Base-by-base conservation (phyloP, 2,329 filamentous ascomycete genomes). In the Ophiocordyceps sinensis region DNA sequence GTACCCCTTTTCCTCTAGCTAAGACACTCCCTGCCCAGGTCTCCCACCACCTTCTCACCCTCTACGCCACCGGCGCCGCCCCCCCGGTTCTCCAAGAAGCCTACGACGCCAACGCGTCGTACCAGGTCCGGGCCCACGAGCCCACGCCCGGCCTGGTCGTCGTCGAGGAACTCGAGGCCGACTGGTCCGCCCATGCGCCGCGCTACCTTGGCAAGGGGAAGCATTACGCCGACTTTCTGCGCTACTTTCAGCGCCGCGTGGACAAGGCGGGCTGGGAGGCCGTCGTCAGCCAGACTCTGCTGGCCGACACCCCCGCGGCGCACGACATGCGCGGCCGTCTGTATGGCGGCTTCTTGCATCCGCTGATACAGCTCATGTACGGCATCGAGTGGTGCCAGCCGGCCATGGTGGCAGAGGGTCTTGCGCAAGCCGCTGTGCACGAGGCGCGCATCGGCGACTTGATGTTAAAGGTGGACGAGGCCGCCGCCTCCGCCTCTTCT, bases 301-400 rank as follows among this genome's bases (percentile, higher is more conserved):
- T 94, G 53, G 67, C 71, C 3, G 73, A 72, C 2, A 73, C 79
- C 42, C 71, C 79, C 42, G 70, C 77, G 36, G 77, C 80, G 5
- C 75, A 87, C 32, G 77, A 79, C 45, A 65, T 94, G 66, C 62
- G 88, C 3, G 66, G 68, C 2, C 70, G 86, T 15, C 63, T 89
- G 52, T 86, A 75, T 53, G 72, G 70, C 14, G 79, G 78, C 70
- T 26, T 89, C 46, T 50, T 87, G 2, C 85, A 94, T 53, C 85
- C 86, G 2, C 63, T 91, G 14, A 88, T 94, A 46, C 85, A 94
- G 55, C 70, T 94, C 17, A 83, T 86, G 38, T 94, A 86, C 54
- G 87, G 83, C 5, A 56, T 94, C 30, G 86, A 94, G 55, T 94
- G 86, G 64, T 58, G 71, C 10, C 85, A 94, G 54, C 85, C 85